These are phyloP conservation scores for Actinomortierella ambigua DNA, from an alignment of 371 early-diverging fungal species.

Conservation along the genomic window DNA sequence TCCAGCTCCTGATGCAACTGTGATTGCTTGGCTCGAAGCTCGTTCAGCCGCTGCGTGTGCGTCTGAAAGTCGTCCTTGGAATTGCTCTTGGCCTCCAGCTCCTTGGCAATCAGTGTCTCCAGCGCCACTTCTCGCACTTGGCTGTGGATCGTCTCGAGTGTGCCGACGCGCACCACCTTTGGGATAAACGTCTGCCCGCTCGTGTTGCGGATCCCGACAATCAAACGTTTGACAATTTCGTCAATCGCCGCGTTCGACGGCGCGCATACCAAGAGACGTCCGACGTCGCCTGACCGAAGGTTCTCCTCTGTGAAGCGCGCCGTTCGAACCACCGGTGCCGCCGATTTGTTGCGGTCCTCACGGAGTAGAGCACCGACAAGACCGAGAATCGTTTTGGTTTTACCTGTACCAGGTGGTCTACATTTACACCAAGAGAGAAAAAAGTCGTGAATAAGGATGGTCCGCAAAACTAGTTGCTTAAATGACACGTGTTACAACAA, in stretches of 20 bases:
- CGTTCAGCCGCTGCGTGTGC: constrained; percentile 24
- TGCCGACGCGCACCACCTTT: constrained; percentile 86
- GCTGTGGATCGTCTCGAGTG: constrained; percentile 72
- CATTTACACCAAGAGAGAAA: background rate
- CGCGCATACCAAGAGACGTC: constrained; percentile 87
- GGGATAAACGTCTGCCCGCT: constrained; percentile 61
- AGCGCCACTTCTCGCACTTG: constrained; percentile 76
- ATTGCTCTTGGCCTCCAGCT: constrained; percentile 43
- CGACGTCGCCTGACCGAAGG: constrained; percentile 12
- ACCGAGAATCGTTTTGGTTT: constrained; percentile 92
- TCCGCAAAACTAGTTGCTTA: background rate
- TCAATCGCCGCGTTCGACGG: constrained; percentile 99
- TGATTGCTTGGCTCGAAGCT: constrained; percentile 30
- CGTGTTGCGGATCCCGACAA: constrained; percentile 65
- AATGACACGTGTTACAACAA: background rate
- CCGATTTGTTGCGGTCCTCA: constrained; percentile 33
- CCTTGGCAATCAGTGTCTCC: constrained; percentile 63
- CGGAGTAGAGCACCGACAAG: constrained; percentile 76
- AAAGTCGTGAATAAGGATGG: background rate
- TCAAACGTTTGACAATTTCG: constrained; percentile 88
- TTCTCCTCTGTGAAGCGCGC: constrained; percentile 13
- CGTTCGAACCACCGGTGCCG: constrained; percentile 22
- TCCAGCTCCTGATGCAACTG: constrained; percentile 44
- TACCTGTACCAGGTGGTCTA: constrained; percentile 90
- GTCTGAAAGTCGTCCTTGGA: constrained; percentile 40